Conservation (phyloP, 2,329 filamentous ascomycete species). For the Aspergillus calidoustus region DNA sequence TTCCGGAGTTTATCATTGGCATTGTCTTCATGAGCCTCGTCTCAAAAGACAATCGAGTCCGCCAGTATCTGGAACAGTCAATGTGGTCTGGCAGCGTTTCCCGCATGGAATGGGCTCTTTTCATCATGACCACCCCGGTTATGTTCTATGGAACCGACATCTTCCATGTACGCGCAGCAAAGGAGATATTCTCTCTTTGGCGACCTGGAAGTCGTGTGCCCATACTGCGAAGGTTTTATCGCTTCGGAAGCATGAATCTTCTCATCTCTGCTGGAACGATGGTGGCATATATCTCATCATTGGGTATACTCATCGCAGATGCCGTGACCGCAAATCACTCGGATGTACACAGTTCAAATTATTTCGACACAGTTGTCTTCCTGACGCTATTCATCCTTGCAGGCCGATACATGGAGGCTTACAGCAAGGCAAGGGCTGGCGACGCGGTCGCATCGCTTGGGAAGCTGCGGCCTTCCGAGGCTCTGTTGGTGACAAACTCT, state of each 20-base stretch:
- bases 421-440: conserved; percentile 88
- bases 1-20: conserved; percentile 85
- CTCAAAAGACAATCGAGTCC: conserved; percentile 59
- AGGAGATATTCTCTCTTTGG: conserved; percentile 80
- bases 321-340: conserved; percentile 39
- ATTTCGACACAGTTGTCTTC: conserved; percentile 94
- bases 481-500: conserved; percentile 62
- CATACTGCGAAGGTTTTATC: conserved; percentile 75
- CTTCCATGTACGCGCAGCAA: conserved; percentile 79
- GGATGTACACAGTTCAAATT: conserved; percentile 64
- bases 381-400: conserved; percentile 83
- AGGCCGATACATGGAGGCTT: conserved; percentile 68
- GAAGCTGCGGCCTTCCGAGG: conserved; percentile 76
- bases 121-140: conserved; percentile 80
- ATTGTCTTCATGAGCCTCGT: conserved; percentile 91
- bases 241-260: conserved; percentile 97
- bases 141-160: conserved; percentile 86
- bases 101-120: conserved; percentile 77
- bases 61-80: conserved; percentile 70
- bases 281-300: conserved; percentile 83
- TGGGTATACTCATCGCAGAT: conserved; percentile 74
- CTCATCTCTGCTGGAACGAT: conserved; percentile 86
- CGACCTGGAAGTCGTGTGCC: conserved; percentile 73
- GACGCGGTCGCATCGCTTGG: conserved; percentile 81
- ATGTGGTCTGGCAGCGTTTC: conserved; percentile 73